Base-by-base conservation (phyloP, 768 basidiomycete genomes). In the Kwoniella mangroviensis region DNA sequence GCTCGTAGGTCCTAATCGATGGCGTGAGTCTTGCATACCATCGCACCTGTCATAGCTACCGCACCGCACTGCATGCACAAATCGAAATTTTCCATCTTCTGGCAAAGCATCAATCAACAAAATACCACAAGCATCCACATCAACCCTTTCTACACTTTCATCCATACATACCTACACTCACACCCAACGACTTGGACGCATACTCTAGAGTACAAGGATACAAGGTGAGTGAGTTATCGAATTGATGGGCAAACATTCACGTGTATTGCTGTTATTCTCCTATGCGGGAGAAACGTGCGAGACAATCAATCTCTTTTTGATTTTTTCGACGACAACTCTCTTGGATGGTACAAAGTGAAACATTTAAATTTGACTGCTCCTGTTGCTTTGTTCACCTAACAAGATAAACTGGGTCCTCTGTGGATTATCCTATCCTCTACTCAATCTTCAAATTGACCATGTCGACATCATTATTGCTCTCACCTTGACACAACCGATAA, bases 301-400 rank as follows among this genome's bases (percentile, higher is more conserved):
- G 42, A 43, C 41, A 24, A 43, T 21, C 7, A 59, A 34, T 4
- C 34, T 34, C 34, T 34, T 34, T 34, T 34, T 34, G 34, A 34
- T 34, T 34, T 40, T 26, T 59, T 28, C 58, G 34, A 34, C 28
- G 13, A 26, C 22, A 13, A 51, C 21, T 51, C 21, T 51, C 49
- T 51, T 51, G 15, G 49, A 60, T 60, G 58, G 58, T 60, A n/a
- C n/a, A 60, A 60, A 41, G 58, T 60, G 58, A 60, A 60, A 60
- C 58, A 60, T 42, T 9, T 41, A 42, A 2, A 15, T 42, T 60
- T 19, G 11, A 54, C 5, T n/a, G 24, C 15, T 49, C 10, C 19
- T 49, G 24, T 54, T 24, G 53, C 53, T 54, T 19, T n/a, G 53
- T 54, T 21, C 49, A 51, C 21, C 49, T 54, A n/a, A 22, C 15